Base-by-base conservation (phyloP, 2,329 filamentous ascomycete genomes). In the Colletotrichum euphorbiae region DNA sequence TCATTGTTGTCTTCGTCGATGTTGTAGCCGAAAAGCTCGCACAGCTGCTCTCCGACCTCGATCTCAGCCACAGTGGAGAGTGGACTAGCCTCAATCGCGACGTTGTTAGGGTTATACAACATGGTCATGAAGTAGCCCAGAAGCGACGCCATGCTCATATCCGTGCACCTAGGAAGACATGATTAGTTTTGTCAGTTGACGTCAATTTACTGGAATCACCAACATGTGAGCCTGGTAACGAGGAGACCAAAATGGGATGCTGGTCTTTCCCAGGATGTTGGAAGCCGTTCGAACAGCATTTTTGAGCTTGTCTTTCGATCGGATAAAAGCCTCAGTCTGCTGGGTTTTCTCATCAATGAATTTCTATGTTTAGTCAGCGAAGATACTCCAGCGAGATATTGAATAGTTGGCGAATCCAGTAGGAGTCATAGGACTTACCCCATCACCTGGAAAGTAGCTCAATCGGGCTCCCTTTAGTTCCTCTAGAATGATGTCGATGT, bases 91-190 rank as follows among this genome's bases (percentile, higher is more conserved):
- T 85, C 83, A 0, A 82, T 71, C 1, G 81, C 75, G 1, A 84
- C 79, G 40, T 84, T 85, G 74, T 85, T 85, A 0, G 82, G 82
- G 54, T 85, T 84, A 66, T 83, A 84, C 24, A 85, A 38, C 82
- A 84, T 84, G 0, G 82, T 82, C 76, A 82, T 82, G 31, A 84
- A 80, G 70, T 84, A 84, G 1, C 82, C 82, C 3, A 84, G 74
- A 3, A 83, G 59, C 1, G 78, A 76, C 0, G 82, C 74, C 79
- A 83, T 83, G 52, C 74, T 78, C 72, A 82, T 55, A 63, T 84
- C 78, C 19, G 77, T 80, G 56, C 75, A 75, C 71, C 72, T 73
- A 61, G 21, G 50, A 65, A 3, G 3, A 54, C 12, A 0, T 33
- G 3, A 48, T 40, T n/a, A 43, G 43, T 8, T 5, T 17, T 1